Conservation (phyloP, 305 asterid species). For the Plantago lanceolata region DNA sequence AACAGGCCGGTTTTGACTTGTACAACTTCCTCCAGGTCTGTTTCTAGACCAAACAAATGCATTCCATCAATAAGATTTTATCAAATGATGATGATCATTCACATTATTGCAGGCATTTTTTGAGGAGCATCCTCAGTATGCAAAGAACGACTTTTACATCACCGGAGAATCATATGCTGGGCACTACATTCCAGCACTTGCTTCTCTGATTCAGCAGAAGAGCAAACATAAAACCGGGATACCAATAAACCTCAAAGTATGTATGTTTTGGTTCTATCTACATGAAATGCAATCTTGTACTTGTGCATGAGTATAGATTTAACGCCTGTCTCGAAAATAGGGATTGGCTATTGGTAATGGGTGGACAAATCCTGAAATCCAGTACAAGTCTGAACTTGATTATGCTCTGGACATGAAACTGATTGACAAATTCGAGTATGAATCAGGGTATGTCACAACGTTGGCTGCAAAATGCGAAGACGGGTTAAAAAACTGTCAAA, state of each 20-base stretch:
- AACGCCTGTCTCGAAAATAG: conserved; percentile 18
- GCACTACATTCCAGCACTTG: conserved; percentile 94
- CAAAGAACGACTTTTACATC: conserved; percentile 77
- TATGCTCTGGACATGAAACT: conserved; percentile 37
- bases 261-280: neutral
- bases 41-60: neutral
- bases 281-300: neutral
- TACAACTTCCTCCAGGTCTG: conserved; percentile 46
- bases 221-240: conserved; percentile 39
- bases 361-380: conserved; percentile 47
- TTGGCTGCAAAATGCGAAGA: conserved; percentile 25
- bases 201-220: conserved; percentile 36
- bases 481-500: conserved; percentile 29
- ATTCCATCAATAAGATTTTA: neutral
- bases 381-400: conserved; percentile 39
- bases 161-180: conserved; percentile 99
- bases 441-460: conserved; percentile 8
- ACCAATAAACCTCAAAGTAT: conserved; percentile 41
- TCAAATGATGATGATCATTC: neutral
- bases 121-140: conserved; percentile 75
- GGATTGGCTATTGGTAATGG: conserved; percentile 61
- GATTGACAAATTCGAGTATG: conserved; percentile 25
- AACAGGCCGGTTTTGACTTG: conserved; percentile 37
- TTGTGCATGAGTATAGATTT: neutral
- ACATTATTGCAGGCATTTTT: conserved; percentile 64